Base-by-base conservation (phyloP, 495 filamentous ascomycete species). In the Lichina pygmaea region DNA sequence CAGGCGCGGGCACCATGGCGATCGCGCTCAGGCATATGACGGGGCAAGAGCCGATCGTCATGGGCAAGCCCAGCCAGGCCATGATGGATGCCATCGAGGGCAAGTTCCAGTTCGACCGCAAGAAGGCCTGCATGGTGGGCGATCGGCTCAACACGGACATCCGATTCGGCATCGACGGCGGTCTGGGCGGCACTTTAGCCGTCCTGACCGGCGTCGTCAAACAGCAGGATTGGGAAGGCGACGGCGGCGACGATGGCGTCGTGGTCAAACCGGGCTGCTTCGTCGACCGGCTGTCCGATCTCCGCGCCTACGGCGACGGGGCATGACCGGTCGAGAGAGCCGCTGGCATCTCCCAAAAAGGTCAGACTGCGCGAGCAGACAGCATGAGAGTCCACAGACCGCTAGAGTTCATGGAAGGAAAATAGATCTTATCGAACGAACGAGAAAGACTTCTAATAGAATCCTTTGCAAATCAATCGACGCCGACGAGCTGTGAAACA, bases 41-140 rank as follows among this genome's bases (percentile, higher is more conserved):
- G 68, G 6, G 54, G 70, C 60, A 41, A 5, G 63, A 77, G 53
- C 84, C 86, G 1, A 55, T 81, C 34, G 72, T 81, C 6, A 59
- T 94, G 41, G 89, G 89, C 8, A 99, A 99, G 60, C 91, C 89
- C 6, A 92, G 81, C 51, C 81, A 93, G 64, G 86, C 85, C 9
- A 95, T 97, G 89, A 93, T 97, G 89, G 86, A 94, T 61, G 81
- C 91, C 7, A 78, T 97, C 54, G 86, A 95, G 65, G 86, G 86
- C 33, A 93, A 86, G 60, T 93, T 94, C 56, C 64, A 71, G 46
- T 78, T 97, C 44, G 81, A 95, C 56, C 72, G 84, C 37, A 73
- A 64, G 41, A 73, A 72, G 44, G 75, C 91, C 2, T 95, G 91
- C 57, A 99, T 99, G 91, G 73, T 99, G 32, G 89, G 89, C 6